Evolutionary conservation across 257 asterid species (phyloP).

Genomic region (Solanum tarapatanum): DNA sequence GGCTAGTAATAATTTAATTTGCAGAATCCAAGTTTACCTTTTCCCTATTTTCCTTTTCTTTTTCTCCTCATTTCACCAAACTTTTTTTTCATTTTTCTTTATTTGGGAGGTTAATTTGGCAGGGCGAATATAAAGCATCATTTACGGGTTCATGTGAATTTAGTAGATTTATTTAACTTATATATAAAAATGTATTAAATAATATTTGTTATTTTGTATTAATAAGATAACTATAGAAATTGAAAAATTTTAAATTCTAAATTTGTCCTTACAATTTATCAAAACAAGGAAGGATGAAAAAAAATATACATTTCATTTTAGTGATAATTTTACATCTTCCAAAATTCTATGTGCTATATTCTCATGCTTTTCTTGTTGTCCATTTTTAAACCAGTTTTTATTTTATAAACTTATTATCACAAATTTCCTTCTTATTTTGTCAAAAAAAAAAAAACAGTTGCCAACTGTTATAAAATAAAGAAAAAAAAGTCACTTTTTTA

Average conservation of each 20-base stretch:
- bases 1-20: not conserved
- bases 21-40: not conserved
- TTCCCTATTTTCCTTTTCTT: not conserved
- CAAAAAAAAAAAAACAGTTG: not conserved
- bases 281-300: not conserved
- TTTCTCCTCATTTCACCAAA: not conserved
- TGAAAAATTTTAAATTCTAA: not conserved
- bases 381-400: not conserved
- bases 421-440: not conserved
- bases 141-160: not conserved
- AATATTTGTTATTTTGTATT: not conserved
- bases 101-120: too few relatives aligned
- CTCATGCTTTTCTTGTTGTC: not conserved
- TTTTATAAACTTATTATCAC: not conserved
- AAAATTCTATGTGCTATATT: not conserved
- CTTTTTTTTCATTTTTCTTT: not conserved
- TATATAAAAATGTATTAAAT: too few relatives aligned
- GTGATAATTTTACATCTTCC: not conserved
- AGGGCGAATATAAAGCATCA: accelerated
- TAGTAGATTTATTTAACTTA: not conserved
- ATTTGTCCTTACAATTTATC: not conserved
- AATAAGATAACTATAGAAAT: not conserved
- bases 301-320: not conserved
- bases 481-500: not conserved
- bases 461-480: not conserved